Base-by-base conservation (phyloP, 1,284 basidiomycete genomes). In the Malassezia nana region DNA sequence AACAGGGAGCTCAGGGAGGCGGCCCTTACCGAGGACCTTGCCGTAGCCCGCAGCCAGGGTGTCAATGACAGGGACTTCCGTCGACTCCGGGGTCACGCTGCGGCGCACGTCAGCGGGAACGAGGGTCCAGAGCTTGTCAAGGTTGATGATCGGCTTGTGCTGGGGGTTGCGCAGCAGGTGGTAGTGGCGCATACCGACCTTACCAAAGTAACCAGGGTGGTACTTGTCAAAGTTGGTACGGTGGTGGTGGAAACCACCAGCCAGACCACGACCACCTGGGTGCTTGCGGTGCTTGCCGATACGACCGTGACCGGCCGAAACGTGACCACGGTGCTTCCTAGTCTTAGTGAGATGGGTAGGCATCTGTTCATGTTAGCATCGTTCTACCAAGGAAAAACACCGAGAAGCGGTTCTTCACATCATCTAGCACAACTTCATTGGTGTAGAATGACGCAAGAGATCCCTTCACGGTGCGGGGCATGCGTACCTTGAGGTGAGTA, bases 281-380 rank as follows among this genome's bases (percentile, higher is more conserved):
- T 94, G 90, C 80, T 98, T 96, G 78, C 92, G 86, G 84, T 98
- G 92, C 84, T 98, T 96, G 73, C 92, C 94, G 76, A 98, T 86
- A 86, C 92, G 91, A 79, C 92, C 92, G 79, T 96, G 85, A 67
- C 71, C 71, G 60, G 90, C 90, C 67, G 91, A 96, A 74, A 98
- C 92, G 81, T 98, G 65, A 48, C 66, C 67, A 60, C 67, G 66
- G 81, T 92, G 90, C 81, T 96, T 96, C 80, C 92, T 86, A 78
- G 89, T 95, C 79, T 94, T 94, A 75, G 84, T 82, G 79, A 90
- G 81, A 77, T 82, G 88, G 77, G 90, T 89, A 77, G 90, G 90
- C 90, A 94, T 95, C 61, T 70, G 57, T 18, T 22, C 12, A 18
- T 47, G 45, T 47, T 35, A 47, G 45, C 32, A 38, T 22, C 29